Evolutionary conservation across 2,329 filamentous ascomycete genomes (phyloP).

Genomic region (Neurospora sp.): DNA sequence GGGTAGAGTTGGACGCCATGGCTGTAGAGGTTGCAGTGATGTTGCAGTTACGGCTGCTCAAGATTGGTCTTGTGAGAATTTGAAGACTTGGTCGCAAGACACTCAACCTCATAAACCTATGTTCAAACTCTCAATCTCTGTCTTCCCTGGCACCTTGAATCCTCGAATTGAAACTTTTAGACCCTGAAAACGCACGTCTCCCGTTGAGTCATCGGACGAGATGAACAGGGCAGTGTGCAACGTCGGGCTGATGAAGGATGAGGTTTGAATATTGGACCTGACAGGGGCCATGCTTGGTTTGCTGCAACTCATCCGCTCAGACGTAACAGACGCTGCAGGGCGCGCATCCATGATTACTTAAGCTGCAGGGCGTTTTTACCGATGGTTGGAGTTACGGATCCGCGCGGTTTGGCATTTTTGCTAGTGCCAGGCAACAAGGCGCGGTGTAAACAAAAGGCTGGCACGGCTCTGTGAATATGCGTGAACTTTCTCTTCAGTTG

Average conservation of each 20-base stretch:
- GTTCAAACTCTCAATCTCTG: background rate
- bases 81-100: conserved; percentile 2
- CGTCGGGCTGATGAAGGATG: background rate
- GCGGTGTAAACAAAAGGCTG: background rate
- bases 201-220: background rate
- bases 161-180: background rate
- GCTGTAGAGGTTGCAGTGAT: background rate
- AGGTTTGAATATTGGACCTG: background rate
- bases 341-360: background rate
- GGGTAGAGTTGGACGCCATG: conserved; percentile 9
- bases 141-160: background rate
- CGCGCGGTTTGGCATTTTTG: background rate
- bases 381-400: background rate
- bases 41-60: background rate
- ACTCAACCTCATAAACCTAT: conserved; percentile 8
- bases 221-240: background rate
- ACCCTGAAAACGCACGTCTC: background rate
- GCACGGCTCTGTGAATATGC: background rate
- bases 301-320: background rate
- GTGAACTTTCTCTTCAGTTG: background rate
- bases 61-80: conserved; percentile 4
- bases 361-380: background rate
- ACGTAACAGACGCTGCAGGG: background rate
- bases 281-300: background rate
- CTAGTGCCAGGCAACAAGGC: background rate